Evolutionary conservation across 148 eudicot species (phyloP), one percentile per base, ranked within the genome.

Genomic region (Heliamphora exappendiculata): DNA sequence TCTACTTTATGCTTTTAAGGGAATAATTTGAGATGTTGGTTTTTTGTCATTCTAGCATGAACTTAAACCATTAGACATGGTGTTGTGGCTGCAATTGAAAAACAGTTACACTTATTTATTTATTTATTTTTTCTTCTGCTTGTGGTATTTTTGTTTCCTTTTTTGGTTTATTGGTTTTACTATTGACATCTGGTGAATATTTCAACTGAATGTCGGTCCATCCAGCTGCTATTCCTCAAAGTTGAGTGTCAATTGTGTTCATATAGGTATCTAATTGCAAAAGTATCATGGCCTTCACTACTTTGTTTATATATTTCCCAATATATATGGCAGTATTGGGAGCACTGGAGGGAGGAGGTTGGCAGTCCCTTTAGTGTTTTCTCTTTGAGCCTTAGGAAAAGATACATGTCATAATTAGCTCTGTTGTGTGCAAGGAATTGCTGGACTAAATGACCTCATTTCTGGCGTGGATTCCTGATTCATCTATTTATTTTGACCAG

Each of bases 341-440:
- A 39, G 47, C 70, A 47, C 5, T 17, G 45, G 29, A 66, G 29
- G 70, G 70, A 37, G 42, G 70, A 37, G 26, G 41, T 39, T 66
- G 70, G 47, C 29, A 37, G 47, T 26, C 70, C 70, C 70, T 66
- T 39, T 66, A 28, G 70, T 66, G 37, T 47, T 65, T 65, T 20
- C 11, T 37, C 24, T 65, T 65, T 20, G 39, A n/a, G 26, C 29
- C 24, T 20, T 37, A 39, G 11, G 37, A 37, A 14, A 10, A 3
- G 0, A 9, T 29, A 33, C 70, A 20, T 2, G 1, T 39, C 45
- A 34, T 34, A 64, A 12, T 57, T 57, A 26, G 42, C 68, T n/a
- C 34, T 64, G 12, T 37, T 64, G 42, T 64, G 68, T n/a, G 37
- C 20, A 19, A 9, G 26, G 44, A 13, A 39, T 64, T 64, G 68